Base-by-base conservation (phyloP, 768 basidiomycete genomes). In the Tephrocybe rancida region DNA sequence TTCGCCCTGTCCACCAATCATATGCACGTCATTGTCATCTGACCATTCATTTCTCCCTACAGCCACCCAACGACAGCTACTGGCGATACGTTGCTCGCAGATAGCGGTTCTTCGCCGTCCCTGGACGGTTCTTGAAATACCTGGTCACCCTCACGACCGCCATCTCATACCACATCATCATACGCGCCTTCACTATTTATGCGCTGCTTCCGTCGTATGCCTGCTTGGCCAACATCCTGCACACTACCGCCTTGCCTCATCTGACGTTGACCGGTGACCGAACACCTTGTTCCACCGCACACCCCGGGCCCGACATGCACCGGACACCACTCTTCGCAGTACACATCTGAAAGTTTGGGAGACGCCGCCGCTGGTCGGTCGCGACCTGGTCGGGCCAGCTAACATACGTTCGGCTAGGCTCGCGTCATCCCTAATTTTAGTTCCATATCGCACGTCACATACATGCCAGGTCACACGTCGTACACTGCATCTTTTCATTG, bases 31-130 rank as follows among this genome's bases (percentile, higher is more conserved):
- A 54, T 64, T 24, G 39, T 45, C 34, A 27, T 54, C 58, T 64
- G 34, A 64, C 48, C 42, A 8, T 9, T 16, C 19, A 24, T 8
- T 34, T 34, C 37, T 35, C 11, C 45, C 26, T 19, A 32, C 57
- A 70, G 64, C 73, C 73, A 39, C 80, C 79, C 44, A 81, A 80
- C 56, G 51, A 66, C 24, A 42, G 57, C 22, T 81, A 76, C 65
- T 81, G 80, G 80, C 62, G 75, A 67, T 78, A 76, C 59, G 58
- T 81, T 37, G 76, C 73, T 5, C 73, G 78, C 59, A 70, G 80
- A 72, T 81, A 64, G 38, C 14, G 21, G 45, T 38, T 24, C 35
- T n/a, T n/a, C n/a, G n/a, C n/a, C 16, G 35, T 24, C 30, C 45
- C 34, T 18, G 39, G 11, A 26, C 34, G 37, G 29, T 26, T 52